phyloP scores from a whole-genome alignment of 768 basidiomycete species.

The Infundibulicybe gibba region DNA sequence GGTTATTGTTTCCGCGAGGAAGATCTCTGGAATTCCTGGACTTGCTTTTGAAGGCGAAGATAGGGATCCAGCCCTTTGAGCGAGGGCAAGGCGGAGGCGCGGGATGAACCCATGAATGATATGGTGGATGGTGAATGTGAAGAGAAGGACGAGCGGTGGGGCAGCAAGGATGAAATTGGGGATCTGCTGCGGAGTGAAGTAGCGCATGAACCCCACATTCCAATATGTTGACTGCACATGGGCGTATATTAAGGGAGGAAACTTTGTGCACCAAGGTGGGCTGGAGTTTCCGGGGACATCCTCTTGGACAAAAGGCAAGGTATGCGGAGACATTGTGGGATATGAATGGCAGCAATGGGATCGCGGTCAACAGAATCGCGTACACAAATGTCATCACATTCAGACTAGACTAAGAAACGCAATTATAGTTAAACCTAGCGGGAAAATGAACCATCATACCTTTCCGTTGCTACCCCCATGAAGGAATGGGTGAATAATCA shows the following conservation, averaged over 20 bases:
- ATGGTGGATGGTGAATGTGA: conserved; percentile 34
- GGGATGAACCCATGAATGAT: conserved; percentile 15
- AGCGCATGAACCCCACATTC: conserved; percentile 80
- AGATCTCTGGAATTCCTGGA: conserved; percentile 3
- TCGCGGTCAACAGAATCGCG: conserved; percentile 35
- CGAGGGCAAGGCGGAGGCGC: not conserved
- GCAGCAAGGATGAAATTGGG: conserved; percentile 85
- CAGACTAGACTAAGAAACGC: conserved; percentile 27
- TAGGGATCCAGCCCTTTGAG: conserved; percentile 4
- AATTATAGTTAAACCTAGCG: conserved; percentile 3
- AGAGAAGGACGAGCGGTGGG: conserved; percentile 59
- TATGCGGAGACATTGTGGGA: conserved; percentile 71
- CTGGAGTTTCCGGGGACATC: conserved; percentile 6
- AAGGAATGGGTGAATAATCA: conserved; percentile 54
- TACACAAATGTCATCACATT: conserved; percentile 20
- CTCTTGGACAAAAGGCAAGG: conserved; percentile 52
- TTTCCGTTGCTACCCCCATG: conserved; percentile 12
- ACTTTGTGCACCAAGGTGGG: conserved; percentile 60
- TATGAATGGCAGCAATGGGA: conserved; percentile 64
- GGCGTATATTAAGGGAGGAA: conserved; percentile 71
- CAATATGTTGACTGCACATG: conserved; percentile 86
- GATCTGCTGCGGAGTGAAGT: conserved; percentile 80
- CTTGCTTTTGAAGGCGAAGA: conserved; percentile 9
- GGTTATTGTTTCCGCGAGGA: conserved; percentile 40
- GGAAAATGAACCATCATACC: conserved; percentile 18